phyloP scores from a whole-genome alignment of 2,329 filamentous ascomycete genomes.

The Monilinia laxa region DNA sequence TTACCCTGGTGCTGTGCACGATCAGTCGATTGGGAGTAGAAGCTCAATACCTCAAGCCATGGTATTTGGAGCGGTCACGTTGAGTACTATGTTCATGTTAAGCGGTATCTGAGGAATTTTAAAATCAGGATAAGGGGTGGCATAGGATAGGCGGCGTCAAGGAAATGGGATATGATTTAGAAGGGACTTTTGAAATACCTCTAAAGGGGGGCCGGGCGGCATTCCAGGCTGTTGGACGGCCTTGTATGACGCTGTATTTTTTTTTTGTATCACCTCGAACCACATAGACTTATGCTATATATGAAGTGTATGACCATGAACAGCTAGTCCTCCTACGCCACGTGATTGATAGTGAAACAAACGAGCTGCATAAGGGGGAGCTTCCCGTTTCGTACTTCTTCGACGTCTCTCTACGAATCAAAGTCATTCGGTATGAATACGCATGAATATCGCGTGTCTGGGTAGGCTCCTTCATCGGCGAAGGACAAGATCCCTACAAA shows the following conservation, averaged over 20 bases:
- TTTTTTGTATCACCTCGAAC: slow-evolving; percentile 24
- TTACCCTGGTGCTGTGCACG: slow-evolving; percentile 59
- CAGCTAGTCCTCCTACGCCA: background rate
- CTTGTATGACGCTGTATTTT: slow-evolving; percentile 16
- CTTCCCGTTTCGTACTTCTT: background rate
- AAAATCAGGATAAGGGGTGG: slow-evolving; percentile 16
- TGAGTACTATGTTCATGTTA: slow-evolving; percentile 33
- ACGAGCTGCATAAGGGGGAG: slow-evolving; percentile 10
- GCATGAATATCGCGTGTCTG: background rate
- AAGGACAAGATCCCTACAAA: background rate
- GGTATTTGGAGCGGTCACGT: slow-evolving; percentile 23
- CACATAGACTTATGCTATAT: slow-evolving; percentile 22
- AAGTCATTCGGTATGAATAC: background rate
- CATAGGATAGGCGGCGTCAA: slow-evolving; percentile 34
- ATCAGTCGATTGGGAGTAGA: slow-evolving; percentile 52
- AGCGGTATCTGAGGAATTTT: slow-evolving; percentile 20
- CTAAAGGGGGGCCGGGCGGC: slow-evolving; percentile 17
- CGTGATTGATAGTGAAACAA: slow-evolving; percentile 15
- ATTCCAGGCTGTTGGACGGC: slow-evolving; percentile 12
- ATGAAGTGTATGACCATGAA: slow-evolving; percentile 17
- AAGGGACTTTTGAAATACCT: slow-evolving; percentile 21
- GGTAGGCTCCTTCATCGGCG: background rate
- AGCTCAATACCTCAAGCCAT: slow-evolving; percentile 46
- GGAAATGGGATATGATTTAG: slow-evolving; percentile 20
- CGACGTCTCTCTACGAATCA: background rate